Evolutionary conservation across 139 green algal species (phyloP).

Genomic region (Eudorina sp.): DNA sequence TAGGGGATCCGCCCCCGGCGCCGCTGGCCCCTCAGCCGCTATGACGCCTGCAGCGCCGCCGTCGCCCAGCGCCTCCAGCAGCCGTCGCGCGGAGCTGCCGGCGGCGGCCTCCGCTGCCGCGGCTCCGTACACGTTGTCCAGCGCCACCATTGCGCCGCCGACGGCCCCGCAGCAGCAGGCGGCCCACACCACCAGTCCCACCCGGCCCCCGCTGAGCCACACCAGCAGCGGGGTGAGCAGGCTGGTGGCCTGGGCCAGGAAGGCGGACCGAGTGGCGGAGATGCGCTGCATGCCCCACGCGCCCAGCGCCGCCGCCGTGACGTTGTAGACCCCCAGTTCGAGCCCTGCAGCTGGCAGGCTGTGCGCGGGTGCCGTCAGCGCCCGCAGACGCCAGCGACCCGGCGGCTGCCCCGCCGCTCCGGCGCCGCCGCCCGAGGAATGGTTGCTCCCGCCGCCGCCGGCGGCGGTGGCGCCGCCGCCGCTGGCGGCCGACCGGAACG

Average conservation of each 20-base stretch:
- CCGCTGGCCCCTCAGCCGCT: neutral
- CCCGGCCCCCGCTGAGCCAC: neutral
- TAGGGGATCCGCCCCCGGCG: neutral
- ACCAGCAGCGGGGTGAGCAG: constrained; percentile 44
- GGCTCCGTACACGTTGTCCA: neutral
- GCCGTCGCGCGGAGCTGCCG: neutral
- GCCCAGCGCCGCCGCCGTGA: constrained; percentile 25
- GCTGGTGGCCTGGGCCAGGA: constrained; percentile 43
- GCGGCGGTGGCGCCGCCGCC: neutral
- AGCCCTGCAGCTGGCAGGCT: constrained; percentile 20
- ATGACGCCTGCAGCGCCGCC: neutral
- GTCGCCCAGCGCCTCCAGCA: neutral
- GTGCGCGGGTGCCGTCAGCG: neutral
- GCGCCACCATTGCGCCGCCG: constrained; percentile 30
- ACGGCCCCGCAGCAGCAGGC: constrained; percentile 16
- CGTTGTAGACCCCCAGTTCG: constrained; percentile 36
- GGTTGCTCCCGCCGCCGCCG: neutral
- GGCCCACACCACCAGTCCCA: constrained; percentile 3
- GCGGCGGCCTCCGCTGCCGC: neutral
- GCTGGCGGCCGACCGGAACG: neutral
- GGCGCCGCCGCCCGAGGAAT: neutral
- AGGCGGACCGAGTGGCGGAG: constrained; percentile 26
- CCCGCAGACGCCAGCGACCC: neutral
- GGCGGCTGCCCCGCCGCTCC: neutral
- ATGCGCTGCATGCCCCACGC: constrained; percentile 40